Evolutionary conservation across 495 filamentous ascomycete genomes (phyloP), one percentile per base, ranked within the genome.

Genomic region (Daldinia loculata): DNA sequence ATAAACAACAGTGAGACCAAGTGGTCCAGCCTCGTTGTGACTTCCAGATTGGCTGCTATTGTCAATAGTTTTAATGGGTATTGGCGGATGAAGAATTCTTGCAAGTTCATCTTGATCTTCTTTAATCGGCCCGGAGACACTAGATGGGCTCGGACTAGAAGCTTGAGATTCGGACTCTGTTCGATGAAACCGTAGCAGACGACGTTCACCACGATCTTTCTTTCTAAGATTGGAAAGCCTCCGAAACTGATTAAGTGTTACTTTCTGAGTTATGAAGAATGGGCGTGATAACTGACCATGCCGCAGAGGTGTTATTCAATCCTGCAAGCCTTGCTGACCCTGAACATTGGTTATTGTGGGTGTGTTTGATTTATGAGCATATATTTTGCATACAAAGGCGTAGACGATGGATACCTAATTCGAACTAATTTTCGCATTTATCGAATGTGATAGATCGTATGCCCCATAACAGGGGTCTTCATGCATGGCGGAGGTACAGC

Each of bases 1-100:
- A 55, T 80, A 67, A 0, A 81, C 48, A 26, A 77, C 67, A 29
- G 67, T 78, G 0, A 83, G 69, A 11, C 79, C 79, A n/a, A 80
- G 66, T 6, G 78, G 71, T 1, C 26, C 50, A 24, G 50, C 22
- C 0, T 53, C 61, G n/a, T 67, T 26, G 24, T 39, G 6, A n/a
- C 52, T 32, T 29, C 53, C 30, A 11, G n/a, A 30, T 11, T 26
- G 26, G 26, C 8, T 17, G 11, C 14, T 51, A 17, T 4, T 27
- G 12, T 14, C 8, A 51, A 5, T 51, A 14, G 19, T 51, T 26
- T 8, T 27, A 3, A 8, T 27, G 12, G 45, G 17, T 11, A 5
- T 9, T 51, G 45, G 22, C 0, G 45, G 6, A 26, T 24, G 45
- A 3, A 17, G 6, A 27, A 14, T 26, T 22, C 6, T 26, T 24